Evolutionary conservation across 495 filamentous ascomycete genomes (phyloP).

Genomic region (Neurospora sp.): DNA sequence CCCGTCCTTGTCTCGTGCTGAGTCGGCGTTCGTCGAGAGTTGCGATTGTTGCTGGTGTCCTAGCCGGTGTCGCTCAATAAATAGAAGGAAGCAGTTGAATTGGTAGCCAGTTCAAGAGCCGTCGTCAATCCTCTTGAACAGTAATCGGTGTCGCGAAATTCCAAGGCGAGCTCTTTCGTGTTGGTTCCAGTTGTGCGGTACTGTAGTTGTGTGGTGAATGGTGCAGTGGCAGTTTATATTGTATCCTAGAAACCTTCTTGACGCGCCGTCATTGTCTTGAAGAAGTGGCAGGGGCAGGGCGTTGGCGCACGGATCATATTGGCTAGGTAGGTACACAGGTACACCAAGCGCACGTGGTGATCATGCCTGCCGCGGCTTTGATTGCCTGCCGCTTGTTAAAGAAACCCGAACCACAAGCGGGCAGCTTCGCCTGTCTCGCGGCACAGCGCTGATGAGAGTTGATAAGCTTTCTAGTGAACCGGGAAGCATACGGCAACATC

Average conservation of each 20-base stretch:
- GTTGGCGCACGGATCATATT: background rate
- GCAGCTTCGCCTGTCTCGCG: background rate
- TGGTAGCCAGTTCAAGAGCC: background rate
- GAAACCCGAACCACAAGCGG: background rate
- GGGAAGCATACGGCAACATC: conserved; percentile 1
- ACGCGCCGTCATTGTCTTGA: background rate
- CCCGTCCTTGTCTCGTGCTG: background rate
- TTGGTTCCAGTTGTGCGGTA: background rate
- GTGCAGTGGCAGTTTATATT: background rate
- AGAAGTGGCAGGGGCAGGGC: background rate
- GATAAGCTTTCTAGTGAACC: background rate
- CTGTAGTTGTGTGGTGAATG: background rate
- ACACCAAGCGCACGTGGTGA: background rate
- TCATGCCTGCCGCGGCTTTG: background rate
- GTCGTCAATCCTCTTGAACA: background rate
- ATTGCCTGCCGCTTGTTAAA: background rate
- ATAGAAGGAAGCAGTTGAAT: background rate
- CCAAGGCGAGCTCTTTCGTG: background rate
- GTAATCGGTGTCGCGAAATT: background rate
- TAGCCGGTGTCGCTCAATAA: background rate
- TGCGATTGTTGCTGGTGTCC: background rate
- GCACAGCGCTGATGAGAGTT: background rate
- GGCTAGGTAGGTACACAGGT: background rate
- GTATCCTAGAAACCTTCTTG: background rate
- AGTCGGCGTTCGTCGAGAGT: background rate